A percentile compares a stretch with the other conserved stretches of the same genome.
Conservation (phyloP, 163 green algal genomes). For the Chloromonas sp. region DNA sequence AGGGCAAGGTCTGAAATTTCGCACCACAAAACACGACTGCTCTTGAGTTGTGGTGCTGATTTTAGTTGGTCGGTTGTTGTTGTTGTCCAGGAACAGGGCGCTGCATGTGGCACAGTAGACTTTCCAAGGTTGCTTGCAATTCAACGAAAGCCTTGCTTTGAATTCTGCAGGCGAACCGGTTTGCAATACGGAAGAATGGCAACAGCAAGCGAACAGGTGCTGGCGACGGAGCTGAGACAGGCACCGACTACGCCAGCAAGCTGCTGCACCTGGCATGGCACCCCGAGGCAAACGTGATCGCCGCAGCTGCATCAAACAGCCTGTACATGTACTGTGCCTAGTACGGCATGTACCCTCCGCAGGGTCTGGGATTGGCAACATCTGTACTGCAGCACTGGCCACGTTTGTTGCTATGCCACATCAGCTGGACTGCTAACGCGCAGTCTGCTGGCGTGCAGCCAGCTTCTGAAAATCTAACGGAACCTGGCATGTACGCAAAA, state of each 20-base stretch:
- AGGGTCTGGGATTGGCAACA: too few species aligned
- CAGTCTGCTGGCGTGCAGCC: too few species aligned
- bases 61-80: too few species aligned
- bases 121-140: too few species aligned
- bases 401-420: too few species aligned
- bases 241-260: slow-evolving; percentile 79
- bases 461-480: too few species aligned
- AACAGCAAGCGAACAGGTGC: slow-evolving; percentile 16
- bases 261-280: slow-evolving; percentile 94
- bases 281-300: slow-evolving; percentile 83
- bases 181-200: slow-evolving; percentile 35
- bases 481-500: too few species aligned
- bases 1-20: neutral
- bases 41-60: slow-evolving; percentile 19
- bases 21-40: slow-evolving; percentile 40
- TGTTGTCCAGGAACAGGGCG: too few species aligned
- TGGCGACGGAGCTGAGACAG: slow-evolving; percentile 18
- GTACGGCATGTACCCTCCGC: neutral
- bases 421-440: too few species aligned
- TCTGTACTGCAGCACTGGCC: too few species aligned
- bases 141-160: too few species aligned
- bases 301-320: slow-evolving; percentile 86
- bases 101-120: too few species aligned
- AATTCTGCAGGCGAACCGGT: slow-evolving; percentile 21
- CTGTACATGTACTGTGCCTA: slow-evolving; percentile 87